A percentile compares a stretch with the other conserved stretches of the same genome.
Conservation (phyloP, 2,329 filamentous ascomycete genomes). For the Cadophora sp. region DNA sequence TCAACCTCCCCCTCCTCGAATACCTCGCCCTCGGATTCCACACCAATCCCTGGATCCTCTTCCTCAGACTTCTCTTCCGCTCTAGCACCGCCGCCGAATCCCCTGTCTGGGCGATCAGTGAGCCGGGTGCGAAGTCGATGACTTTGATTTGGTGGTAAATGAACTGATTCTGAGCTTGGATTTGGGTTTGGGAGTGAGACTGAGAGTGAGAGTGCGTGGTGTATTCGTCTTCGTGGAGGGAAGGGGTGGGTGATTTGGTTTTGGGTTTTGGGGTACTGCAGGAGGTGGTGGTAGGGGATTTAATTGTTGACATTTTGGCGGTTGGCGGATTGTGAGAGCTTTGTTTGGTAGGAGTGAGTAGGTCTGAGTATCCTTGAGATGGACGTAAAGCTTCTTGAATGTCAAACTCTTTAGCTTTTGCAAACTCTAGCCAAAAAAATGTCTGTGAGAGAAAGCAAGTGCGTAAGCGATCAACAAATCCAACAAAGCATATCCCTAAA, state of each 20-base stretch:
- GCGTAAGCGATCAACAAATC: neutral
- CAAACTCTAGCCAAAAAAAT: neutral
- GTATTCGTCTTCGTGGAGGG: constrained; percentile 13
- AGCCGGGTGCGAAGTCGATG: constrained; percentile 21
- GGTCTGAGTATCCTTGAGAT: neutral
- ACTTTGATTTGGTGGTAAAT: constrained; percentile 14
- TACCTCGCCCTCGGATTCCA: constrained; percentile 26
- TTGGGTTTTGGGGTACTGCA: neutral
- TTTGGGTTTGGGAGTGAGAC: neutral
- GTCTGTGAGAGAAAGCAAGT: no score
- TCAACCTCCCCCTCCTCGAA: constrained; percentile 22
- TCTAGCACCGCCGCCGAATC: neutral
- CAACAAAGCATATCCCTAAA: no score
- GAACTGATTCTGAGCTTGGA: neutral
- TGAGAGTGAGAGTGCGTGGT: neutral
- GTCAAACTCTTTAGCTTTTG: neutral
- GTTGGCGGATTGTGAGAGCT: neutral
- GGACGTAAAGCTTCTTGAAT: neutral
- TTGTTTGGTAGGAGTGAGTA: neutral
- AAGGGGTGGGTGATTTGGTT: neutral
- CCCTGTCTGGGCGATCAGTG: neutral
- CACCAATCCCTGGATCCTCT: constrained; percentile 8
- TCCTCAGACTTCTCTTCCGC: constrained; percentile 8
- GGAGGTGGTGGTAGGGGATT: neutral
- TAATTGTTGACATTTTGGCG: neutral